A percentile compares a stretch with the other conserved stretches of the same genome.
Evolutionary conservation across 345 rosid genomes (phyloP).

Genomic region (Geranium brycei): DNA sequence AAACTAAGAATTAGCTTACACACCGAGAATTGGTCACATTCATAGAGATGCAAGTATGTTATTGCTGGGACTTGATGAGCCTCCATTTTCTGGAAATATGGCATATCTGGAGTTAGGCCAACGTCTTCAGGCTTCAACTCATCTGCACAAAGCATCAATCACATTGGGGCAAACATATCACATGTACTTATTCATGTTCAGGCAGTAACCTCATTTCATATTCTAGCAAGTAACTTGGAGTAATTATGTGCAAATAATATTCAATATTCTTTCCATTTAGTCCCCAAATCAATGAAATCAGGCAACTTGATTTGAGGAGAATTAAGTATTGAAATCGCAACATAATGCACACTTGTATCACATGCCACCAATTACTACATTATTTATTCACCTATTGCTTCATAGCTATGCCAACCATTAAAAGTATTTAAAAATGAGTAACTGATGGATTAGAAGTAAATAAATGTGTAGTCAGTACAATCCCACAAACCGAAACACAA

Average conservation of each 20-base stretch:
- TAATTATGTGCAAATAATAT: no score
- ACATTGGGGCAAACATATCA: no score
- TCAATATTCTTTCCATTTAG: background rate
- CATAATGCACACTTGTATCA: background rate
- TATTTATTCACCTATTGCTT: no score
- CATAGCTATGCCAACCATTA: no score
- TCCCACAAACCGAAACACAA: background rate
- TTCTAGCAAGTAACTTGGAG: no score
- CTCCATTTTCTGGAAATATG: slow-evolving; percentile 19
- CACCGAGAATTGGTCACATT: slow-evolving; percentile 67
- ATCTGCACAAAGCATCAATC: slow-evolving; percentile 29
- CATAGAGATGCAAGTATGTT: slow-evolving; percentile 47
- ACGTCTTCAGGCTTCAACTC: slow-evolving; percentile 46
- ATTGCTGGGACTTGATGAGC: slow-evolving; percentile 24
- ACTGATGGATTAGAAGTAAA: no score
- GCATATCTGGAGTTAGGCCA: slow-evolving; percentile 43
- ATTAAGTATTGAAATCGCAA: background rate
- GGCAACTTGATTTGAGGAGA: no score
- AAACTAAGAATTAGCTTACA: background rate
- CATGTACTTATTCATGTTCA: no score
- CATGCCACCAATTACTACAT: background rate
- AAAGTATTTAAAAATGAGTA: no score
- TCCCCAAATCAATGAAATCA: background rate
- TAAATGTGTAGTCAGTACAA: background rate
- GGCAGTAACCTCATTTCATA: no score